Evolutionary conservation across 306 rosid genomes (phyloP), one percentile per base, ranked within the genome.

Genomic region (Prunus kanzakura): DNA sequence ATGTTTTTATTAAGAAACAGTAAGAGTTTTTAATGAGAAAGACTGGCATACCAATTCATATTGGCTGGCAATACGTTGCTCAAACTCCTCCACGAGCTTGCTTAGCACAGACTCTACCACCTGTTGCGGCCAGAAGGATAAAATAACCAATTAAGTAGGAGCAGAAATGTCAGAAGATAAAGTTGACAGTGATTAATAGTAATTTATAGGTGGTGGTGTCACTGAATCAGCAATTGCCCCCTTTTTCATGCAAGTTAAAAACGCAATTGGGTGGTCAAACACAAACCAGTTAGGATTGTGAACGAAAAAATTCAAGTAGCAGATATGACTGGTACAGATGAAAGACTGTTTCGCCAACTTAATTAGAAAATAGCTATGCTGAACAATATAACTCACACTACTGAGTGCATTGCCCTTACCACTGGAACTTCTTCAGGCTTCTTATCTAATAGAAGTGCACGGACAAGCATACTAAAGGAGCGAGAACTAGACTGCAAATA

Each of bases 391-490:
- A 25, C 0, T 71, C 76, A 75, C 64, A 77, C 27, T 29, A 35
- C 11, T 3, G 72, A 64, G 30, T 76, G 58, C 52, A 19, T 52
- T 38, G 75, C 16, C 64, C 91, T 73, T 85, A 94, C 98, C 90
- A 1, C 81, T 16, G 96, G 96, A 74, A 94, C 91, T 85, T 94
- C 98, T 64, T 94, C 98, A 68, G 97, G 98, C 84, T 87, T 90
- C 88, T 90, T 94, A 82, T 94, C 97, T 13, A 76, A 83, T 49
- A 94, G 67, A 65, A 89, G 76, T 70, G 96, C 89, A 51, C 87
- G 94, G 75, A 94, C 90, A 70, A 91, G 97, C 84, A 71, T 86
- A 78, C 89, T 87, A 86, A 90, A 60, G 67, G 98, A 85, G 83
- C 83, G 71, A 69, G 90, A 86, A 77, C 82, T 69, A 58, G 88